Percentiles rank a stretch among this genome's conserved stretches.
Evolutionary conservation across 1,139 yeast species (phyloP).

Genomic region (Candida pseudoviswanathii): DNA sequence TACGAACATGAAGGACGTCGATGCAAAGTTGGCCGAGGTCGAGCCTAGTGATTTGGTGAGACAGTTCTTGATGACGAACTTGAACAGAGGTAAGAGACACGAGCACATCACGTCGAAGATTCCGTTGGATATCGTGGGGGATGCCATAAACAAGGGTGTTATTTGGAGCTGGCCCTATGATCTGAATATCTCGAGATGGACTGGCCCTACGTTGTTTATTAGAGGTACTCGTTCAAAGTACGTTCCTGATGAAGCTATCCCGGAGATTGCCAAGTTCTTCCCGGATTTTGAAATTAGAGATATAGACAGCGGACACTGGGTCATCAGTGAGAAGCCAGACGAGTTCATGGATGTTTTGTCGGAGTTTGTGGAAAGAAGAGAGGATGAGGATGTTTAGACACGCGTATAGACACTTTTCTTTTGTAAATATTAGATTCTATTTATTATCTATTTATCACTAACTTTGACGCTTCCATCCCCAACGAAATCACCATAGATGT

Average conservation of each 20-base stretch:
- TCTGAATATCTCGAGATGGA: constrained; percentile 55
- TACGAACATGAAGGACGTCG: constrained; percentile 66
- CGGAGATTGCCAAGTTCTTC: constrained; percentile 74
- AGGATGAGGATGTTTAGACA: constrained; percentile 32
- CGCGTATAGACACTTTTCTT: constrained; percentile 3
- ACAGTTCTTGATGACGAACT: constrained; percentile 72
- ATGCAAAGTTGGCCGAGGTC: constrained; percentile 58
- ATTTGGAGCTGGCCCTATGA: constrained; percentile 81
- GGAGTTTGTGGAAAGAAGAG: constrained; percentile 61
- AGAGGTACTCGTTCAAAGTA: constrained; percentile 78
- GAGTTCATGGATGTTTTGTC: constrained; percentile 62
- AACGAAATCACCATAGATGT: constrained; percentile 74
- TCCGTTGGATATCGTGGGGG: constrained; percentile 70
- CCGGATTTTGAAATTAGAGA: constrained; percentile 77
- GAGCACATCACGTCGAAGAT: constrained; percentile 51
- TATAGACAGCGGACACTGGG: constrained; percentile 90
- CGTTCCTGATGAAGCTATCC: constrained; percentile 83
- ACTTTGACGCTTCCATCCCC: constrained; percentile 43
- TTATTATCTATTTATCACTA: constrained; percentile 25
- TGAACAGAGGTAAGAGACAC: constrained; percentile 48
- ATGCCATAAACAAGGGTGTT: constrained; percentile 60
- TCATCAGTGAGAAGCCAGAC: constrained; percentile 74
- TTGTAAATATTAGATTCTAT: background rate
- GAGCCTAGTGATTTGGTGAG: constrained; percentile 66
- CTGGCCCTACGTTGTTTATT: constrained; percentile 75